Base-by-base conservation (phyloP, 2,329 filamentous ascomycete genomes). In the Colletotrichum sp. region DNA sequence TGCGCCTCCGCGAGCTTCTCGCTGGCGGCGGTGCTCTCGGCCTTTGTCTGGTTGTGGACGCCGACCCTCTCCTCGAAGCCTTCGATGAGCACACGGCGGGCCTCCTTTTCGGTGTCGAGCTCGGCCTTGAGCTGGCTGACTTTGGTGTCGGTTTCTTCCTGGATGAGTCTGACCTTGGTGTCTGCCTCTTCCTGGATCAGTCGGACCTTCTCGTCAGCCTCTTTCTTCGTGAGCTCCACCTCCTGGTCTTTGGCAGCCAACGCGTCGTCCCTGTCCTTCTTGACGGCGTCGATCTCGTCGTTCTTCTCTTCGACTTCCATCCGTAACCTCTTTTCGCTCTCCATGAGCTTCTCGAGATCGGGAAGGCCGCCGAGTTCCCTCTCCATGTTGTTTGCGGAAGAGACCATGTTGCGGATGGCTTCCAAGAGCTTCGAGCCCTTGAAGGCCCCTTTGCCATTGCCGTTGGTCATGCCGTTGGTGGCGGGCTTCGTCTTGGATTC, bases 141-240 rank as follows among this genome's bases (percentile, higher is more conserved):
- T 60, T 88, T 87, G 61, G 87, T 86, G 22, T 76, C 48, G 32
- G 76, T 80, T 19, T 69, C 68, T 64, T 87, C 88, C 69, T 87
- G 87, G 57, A 88, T 84, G 48, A 85, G 85, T 12, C 87, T 86
- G 36, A 87, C 86, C 61, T 88, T 87, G 60, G 88, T 86, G 13
- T 76, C 48, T 55, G 76, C 80, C n/a, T 69, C 68, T 66, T 87
- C 88, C 69, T 87, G 87, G 52, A 88, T 84, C 39, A 85, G 84
- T 74, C 86, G 84, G 6, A 90, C 83, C 78, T 87, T 85, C 71
- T 77, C 72, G 0, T 82, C 74, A 19, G 78, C 78, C 22, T 65
- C 69, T 66, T 86, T 84, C 72, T 84, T 86, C 48, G 88, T 87
- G 67, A 87, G 86, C 2, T 74, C 76, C 25, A 86, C 82, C 34